Conservation (phyloP, 306 rosid genomes). For the Phaseolus lunatus region DNA sequence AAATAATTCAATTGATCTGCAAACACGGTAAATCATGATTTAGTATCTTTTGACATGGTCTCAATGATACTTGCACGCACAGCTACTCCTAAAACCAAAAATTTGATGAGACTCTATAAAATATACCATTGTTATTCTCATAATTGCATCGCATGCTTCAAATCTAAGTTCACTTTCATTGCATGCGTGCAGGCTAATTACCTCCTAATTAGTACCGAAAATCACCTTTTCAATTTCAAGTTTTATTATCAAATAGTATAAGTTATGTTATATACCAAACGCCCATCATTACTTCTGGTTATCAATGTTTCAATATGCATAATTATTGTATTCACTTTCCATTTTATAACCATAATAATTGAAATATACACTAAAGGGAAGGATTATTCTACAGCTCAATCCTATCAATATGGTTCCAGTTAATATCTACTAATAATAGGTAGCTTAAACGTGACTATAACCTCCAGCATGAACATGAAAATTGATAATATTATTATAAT, state of each 20-base stretch:
- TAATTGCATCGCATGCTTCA: conserved; percentile 35
- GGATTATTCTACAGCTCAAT: too few species aligned
- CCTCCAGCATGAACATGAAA: too few species aligned
- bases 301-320: conserved; percentile 4
- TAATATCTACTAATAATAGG: too few species aligned
- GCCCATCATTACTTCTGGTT: neutral
- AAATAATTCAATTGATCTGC: neutral
- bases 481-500: too few species aligned
- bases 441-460: too few species aligned
- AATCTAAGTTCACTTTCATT: neutral
- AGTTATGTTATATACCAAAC: neutral
- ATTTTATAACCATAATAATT: neutral
- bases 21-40: neutral
- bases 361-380: neutral
- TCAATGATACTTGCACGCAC: neutral
- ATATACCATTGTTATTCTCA: conserved; percentile 20
- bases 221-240: neutral
- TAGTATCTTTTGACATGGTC: neutral
- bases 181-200: neutral
- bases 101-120: neutral
- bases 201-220: conserved; percentile 2
- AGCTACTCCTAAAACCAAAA: neutral
- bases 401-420: too few species aligned
- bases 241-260: neutral
- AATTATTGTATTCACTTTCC: neutral